Evolutionary conservation across 208 protist species (phyloP).

Genomic region (Acanthamoeba lugdunensis): DNA sequence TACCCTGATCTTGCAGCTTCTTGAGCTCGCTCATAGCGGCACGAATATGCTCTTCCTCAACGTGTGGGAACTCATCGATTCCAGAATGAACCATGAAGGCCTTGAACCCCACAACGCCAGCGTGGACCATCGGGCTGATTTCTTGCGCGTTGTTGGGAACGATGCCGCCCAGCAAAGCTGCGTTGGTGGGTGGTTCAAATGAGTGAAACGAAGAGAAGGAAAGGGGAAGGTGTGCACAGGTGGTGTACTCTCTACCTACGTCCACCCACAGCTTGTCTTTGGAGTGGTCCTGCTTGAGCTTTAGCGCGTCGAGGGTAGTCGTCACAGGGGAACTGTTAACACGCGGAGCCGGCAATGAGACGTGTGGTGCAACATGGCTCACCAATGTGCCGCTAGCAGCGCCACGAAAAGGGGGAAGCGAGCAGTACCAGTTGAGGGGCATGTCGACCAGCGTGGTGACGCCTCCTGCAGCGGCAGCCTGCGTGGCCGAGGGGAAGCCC

Average conservation of each 20-base stretch:
- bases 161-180: constrained; percentile 78
- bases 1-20: constrained; percentile 25
- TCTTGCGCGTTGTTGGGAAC: constrained; percentile 75
- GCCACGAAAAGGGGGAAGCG: not conserved
- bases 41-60: constrained; percentile 71
- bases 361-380: not conserved
- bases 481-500: constrained; percentile 78
- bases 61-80: constrained; percentile 79
- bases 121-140: constrained; percentile 76
- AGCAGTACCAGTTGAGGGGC: constrained; percentile 77
- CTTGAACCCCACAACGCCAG: constrained; percentile 82
- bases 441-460: constrained; percentile 84
- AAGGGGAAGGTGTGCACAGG: not conserved
- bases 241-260: constrained; percentile 70
- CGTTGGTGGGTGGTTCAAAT: not conserved
- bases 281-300: constrained; percentile 72
- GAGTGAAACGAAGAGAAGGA: not conserved
- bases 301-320: constrained; percentile 56
- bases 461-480: constrained; percentile 80
- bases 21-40: constrained; percentile 74
- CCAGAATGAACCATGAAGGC: constrained; percentile 82
- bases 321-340: constrained; percentile 72
- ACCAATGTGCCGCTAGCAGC: not conserved
- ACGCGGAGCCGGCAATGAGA: not conserved
- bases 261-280: constrained; percentile 77